These are phyloP conservation scores for Lentinula sp. DNA, from an alignment of 768 basidiomycete species.

Conservation along the genomic window DNA sequence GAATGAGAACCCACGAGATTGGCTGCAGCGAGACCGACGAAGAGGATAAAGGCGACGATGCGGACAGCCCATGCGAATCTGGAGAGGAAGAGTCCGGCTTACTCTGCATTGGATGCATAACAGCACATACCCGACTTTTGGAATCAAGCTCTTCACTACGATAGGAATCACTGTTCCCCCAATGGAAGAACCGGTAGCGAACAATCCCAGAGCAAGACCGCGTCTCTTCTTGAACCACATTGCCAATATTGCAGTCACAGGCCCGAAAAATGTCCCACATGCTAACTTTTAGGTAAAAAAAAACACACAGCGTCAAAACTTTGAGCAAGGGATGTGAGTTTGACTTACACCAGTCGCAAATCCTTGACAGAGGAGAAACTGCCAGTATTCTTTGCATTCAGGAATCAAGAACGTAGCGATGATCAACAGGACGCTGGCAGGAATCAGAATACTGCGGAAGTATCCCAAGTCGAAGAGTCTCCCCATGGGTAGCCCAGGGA, in stretches of 20 bases:
- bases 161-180: constrained; percentile 71
- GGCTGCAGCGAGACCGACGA: constrained; percentile 42
- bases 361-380: constrained; percentile 73
- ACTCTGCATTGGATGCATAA: background rate
- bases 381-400: constrained; percentile 71
- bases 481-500: constrained; percentile 58
- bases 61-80: constrained; percentile 82
- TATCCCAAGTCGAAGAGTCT: constrained; percentile 72
- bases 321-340: background rate
- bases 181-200: constrained; percentile 59
- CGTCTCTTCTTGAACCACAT: constrained; percentile 71
- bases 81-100: background rate
- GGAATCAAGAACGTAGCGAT: constrained; percentile 58
- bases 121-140: constrained; percentile 30
- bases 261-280: constrained; percentile 57
- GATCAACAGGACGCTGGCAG: constrained; percentile 45
- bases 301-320: constrained; percentile 14
- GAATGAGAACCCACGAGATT: constrained; percentile 35
- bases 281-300: constrained; percentile 23
- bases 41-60: constrained; percentile 57
- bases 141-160: constrained; percentile 48
- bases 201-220: constrained; percentile 55
- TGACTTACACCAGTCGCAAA: constrained; percentile 52
- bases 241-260: constrained; percentile 50
- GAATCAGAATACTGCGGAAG: constrained; percentile 43